Evolutionary conservation across 495 filamentous ascomycete genomes (phyloP).

Genomic region (Chaetomium tenue): DNA sequence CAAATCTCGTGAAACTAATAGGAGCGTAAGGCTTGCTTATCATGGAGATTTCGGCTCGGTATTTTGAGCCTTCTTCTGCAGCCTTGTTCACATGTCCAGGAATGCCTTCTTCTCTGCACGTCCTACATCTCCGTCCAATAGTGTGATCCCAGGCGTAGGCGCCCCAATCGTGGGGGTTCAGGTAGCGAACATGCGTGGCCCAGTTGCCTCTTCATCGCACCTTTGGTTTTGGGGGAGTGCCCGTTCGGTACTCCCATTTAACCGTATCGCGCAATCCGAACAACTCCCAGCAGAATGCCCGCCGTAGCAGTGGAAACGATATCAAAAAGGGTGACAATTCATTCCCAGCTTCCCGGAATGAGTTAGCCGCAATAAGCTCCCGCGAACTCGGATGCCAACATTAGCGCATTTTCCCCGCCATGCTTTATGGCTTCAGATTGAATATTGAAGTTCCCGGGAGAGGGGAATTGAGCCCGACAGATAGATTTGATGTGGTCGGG

Average conservation of each 20-base stretch:
- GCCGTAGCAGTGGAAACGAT: not conserved
- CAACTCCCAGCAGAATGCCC: not conserved
- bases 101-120: not conserved
- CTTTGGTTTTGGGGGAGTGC: not conserved
- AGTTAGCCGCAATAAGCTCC: slow-evolving; percentile 12
- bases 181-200: not conserved
- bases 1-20: too few relatives aligned
- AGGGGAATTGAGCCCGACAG: not conserved
- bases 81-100: not conserved
- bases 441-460: slow-evolving; percentile 1
- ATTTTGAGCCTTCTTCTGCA: not conserved
- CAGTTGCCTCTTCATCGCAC: not conserved
- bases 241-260: slow-evolving; percentile 2
- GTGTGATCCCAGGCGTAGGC: not conserved
- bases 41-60: not conserved
- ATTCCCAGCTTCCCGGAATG: slow-evolving; percentile 10
- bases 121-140: not conserved
- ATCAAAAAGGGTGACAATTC: slow-evolving; percentile 4
- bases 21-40: too few relatives aligned
- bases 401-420: not conserved
- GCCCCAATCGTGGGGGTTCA: not conserved
- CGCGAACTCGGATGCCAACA: slow-evolving; percentile 8
- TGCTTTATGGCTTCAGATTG: not conserved
- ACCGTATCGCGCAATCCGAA: slow-evolving; percentile 10
- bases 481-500: not conserved